Evolutionary conservation across 192 early-diverging fungal species (phyloP), one percentile per base, ranked within the genome.

Genomic region (Backusella mclennaniae): DNA sequence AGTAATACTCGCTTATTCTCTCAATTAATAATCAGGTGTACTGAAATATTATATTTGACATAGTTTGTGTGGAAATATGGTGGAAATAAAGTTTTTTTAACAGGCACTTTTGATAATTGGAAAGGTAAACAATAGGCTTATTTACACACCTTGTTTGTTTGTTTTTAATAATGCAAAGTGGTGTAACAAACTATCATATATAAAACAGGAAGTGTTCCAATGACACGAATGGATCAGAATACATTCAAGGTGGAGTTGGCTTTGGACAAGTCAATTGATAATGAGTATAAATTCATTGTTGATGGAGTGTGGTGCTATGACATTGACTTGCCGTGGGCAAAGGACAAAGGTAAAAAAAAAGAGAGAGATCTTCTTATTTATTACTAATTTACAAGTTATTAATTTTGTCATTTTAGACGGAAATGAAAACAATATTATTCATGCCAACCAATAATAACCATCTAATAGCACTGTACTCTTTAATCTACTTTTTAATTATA

Each of bases 101-200:
- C 83, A 52, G 83, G 83, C 15, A 79, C 71, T 2, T 84, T 84
- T 56, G 83, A 84, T 66, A 52, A 79, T 76, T 84, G 83, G 83
- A 39, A 77, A 79, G 77, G 83, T 84, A 81, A 21, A 23, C 35
- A 17, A 35, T 8, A 4, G n/a, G n/a, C 36, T 69, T 33, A 56
- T 56, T 56, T 56, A 23, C 21, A 56, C 21, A 56, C 53, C 17
- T 56, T 23, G 3, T 63, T 63, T 52, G 11, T 74, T n/a, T 42
- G 17, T 52, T 46, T 44, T 44, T 46, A 31, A 26, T 41, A 71
- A 46, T 52, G 53, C 35, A 66, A 74, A 36, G 35, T 35, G 15
- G 26, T 36, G 35, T 56, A 53, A 31, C 52, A 38, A 39, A 9
- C 36, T 21, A 23, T 26, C 9, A 38, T 35, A 8, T 38, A 66